A percentile compares a stretch with the other conserved stretches of the same genome.
Conservation (phyloP, 2,329 filamentous ascomycete genomes). For the Raffaelea ambrosiae region DNA sequence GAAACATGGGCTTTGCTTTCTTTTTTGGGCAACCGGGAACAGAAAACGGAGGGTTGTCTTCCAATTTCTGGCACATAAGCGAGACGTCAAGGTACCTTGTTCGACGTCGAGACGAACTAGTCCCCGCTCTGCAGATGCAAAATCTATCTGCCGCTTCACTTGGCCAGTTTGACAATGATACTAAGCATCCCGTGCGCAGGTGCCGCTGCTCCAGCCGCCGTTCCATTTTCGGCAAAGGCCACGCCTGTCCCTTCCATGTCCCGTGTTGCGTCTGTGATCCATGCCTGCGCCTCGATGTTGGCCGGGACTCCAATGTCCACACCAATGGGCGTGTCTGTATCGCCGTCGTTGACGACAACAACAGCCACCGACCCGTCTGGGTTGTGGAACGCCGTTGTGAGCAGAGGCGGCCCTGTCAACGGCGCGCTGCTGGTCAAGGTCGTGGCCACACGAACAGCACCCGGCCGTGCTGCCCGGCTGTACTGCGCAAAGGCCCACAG, state of each 20-base stretch:
- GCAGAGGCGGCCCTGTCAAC: not conserved
- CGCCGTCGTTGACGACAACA: constrained; percentile 12
- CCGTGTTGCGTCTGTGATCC: constrained; percentile 24
- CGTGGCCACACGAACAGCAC: constrained; percentile 11
- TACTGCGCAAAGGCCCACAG: constrained; percentile 17
- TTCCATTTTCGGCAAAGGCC: constrained; percentile 4
- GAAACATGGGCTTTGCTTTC: too few species aligned
- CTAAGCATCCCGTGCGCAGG: constrained; percentile 12
- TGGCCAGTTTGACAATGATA: constrained; percentile 5
- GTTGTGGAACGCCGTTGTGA: constrained; percentile 12
- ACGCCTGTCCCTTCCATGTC: constrained; percentile 11
- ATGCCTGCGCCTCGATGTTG: constrained; percentile 20
- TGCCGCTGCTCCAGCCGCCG: constrained; percentile 8
- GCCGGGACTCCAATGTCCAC: constrained; percentile 10
- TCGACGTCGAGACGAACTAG: too few species aligned
- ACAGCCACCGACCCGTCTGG: constrained; percentile 10
- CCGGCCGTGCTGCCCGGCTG: constrained; percentile 13
- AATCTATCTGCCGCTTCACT: not conserved
- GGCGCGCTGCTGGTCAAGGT: not conserved
- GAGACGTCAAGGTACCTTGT: too few species aligned
- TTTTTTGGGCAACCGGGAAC: too few species aligned
- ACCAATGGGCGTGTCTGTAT: constrained; percentile 12
- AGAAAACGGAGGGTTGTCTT: too few species aligned
- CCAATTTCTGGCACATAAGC: too few species aligned
- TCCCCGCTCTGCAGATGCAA: too few species aligned